Base-by-base conservation (phyloP, 2,329 filamentous ascomycete species). In the Scytalidium sp. region DNA sequence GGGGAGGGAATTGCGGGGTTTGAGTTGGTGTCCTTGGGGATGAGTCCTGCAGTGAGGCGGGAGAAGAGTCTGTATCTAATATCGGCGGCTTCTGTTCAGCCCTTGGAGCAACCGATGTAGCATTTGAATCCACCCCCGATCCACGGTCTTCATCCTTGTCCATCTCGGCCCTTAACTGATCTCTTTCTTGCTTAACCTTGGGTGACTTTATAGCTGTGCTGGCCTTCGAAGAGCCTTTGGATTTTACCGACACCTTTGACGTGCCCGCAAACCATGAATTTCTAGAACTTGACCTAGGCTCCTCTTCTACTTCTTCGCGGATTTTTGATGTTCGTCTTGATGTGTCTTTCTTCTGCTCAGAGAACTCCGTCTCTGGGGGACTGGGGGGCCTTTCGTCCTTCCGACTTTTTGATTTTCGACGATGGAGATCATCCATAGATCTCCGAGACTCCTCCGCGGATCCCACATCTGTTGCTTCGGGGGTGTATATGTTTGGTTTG, bases 401-500 rank as follows among this genome's bases (percentile, higher is more conserved):
- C 56, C 53, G 66, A 41, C 69, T 62, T 45, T 65, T 74, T 60
- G 70, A 43, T 76, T 64, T 67, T 76, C 63, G 55, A 72, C 52
- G 64, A 19, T 57, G 46, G 5, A 56, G 50, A 20, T 70, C 64
- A 22, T 76, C 75, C 19, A 66, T 64, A 23, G 78, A 79, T 60
- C 74, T 79, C 53, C 74, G 73, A 13, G 46, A 39, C 45, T 75
- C 74, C 47, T 72, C 73, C 20, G 68, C 70, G 19, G 75, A 73
- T 46, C 83, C 82, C 19, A 88, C 60, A 62, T 90, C 87, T 19
- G 87, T 90, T 19, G 85, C 77, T 53, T 90, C 86, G 17, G 88
- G 88, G 1, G 88, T 91, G 54, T 82, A 75, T 52, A 75, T 69
- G 49, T 51, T 52, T 29, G 54, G 49, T 32, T 56, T 59, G 8